Evolutionary conservation across 768 basidiomycete species (phyloP).

Genomic region (Boletellus ananas): DNA sequence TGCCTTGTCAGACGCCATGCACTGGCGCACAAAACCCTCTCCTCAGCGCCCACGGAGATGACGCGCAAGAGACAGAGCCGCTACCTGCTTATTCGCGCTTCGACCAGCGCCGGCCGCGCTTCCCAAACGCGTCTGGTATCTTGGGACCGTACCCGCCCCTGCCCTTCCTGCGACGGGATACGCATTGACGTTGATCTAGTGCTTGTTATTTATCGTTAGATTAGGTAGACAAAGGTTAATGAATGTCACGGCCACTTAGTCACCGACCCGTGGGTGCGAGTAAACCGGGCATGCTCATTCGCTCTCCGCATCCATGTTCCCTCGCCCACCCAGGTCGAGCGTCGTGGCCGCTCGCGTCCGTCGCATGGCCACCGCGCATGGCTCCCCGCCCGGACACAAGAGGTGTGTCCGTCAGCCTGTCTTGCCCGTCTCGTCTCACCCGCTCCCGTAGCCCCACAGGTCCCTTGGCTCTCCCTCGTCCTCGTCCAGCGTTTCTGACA

Average conservation of each 20-base stretch:
- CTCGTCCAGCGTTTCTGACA: constrained; percentile 6
- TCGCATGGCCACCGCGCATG: constrained; percentile 45
- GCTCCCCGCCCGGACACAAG: constrained; percentile 37
- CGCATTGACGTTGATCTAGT: background rate
- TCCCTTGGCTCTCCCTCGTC: constrained; percentile 19
- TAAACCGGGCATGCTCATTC: background rate
- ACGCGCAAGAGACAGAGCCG: constrained; percentile 7
- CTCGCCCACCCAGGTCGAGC: constrained; percentile 20
- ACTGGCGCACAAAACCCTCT: background rate
- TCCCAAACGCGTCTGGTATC: constrained; percentile 14
- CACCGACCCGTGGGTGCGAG: background rate
- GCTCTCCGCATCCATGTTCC: constrained; percentile 27
- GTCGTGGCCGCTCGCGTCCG: constrained; percentile 26
- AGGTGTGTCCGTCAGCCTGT: constrained; percentile 33
- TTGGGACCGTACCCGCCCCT: constrained; percentile 30
- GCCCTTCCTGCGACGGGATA: constrained; percentile 7
- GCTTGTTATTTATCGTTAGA: constrained; percentile 4
- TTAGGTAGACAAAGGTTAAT: background rate
- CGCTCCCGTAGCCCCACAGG: constrained; percentile 56
- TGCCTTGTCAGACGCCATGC: constrained; percentile 5
- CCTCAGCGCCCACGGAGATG: background rate
- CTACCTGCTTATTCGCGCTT: constrained; percentile 29
- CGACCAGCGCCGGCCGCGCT: constrained; percentile 19
- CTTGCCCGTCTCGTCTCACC: constrained; percentile 11
- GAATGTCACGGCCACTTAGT: constrained; percentile 11